These are phyloP conservation scores for Voacanga thouarsii DNA, from an alignment of 257 asterid species.

Conservation along the genomic window DNA sequence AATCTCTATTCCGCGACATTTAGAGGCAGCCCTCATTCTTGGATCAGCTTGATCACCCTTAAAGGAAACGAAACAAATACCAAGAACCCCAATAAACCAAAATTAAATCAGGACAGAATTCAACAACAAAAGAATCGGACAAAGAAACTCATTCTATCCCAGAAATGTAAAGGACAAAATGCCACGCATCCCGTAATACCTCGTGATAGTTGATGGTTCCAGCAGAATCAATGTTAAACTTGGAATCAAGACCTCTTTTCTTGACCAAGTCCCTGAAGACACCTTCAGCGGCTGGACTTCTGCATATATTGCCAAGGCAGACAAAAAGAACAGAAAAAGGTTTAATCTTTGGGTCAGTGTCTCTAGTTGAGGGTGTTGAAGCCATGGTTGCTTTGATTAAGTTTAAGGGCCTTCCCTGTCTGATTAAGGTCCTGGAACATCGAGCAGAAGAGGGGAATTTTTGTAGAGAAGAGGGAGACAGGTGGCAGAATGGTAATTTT, in stretches of 20 bases:
- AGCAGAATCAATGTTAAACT: constrained; percentile 80
- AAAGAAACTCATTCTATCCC: not conserved
- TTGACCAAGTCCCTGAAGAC: constrained; percentile 72
- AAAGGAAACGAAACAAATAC: constrained; percentile 7
- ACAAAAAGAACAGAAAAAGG: constrained; percentile 78
- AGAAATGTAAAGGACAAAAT: not conserved
- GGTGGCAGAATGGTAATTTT: constrained; percentile 29
- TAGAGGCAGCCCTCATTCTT: constrained; percentile 90
- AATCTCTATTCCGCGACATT: constrained; percentile 80
- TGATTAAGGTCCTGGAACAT: constrained; percentile 10
- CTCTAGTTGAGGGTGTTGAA: constrained; percentile 38
- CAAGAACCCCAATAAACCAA: not conserved
- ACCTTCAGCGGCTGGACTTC: constrained; percentile 99
- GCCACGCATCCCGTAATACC: constrained; percentile 30
- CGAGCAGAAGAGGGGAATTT: constrained; percentile 26
- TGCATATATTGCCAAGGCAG: constrained; percentile 93
- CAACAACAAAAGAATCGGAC: not conserved
- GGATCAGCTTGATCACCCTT: constrained; percentile 93
- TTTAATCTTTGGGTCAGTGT: constrained; percentile 30
- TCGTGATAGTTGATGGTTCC: constrained; percentile 87
- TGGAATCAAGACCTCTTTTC: constrained; percentile 53
- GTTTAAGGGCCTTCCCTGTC: constrained; percentile 12
- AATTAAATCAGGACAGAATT: not conserved
- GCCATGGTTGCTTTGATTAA: constrained; percentile 54
- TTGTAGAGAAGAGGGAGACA: not conserved